Evolutionary conservation across 2,329 filamentous ascomycete species (phyloP), one percentile per base, ranked within the genome.

Genomic region (Pleomassaria siparia): DNA sequence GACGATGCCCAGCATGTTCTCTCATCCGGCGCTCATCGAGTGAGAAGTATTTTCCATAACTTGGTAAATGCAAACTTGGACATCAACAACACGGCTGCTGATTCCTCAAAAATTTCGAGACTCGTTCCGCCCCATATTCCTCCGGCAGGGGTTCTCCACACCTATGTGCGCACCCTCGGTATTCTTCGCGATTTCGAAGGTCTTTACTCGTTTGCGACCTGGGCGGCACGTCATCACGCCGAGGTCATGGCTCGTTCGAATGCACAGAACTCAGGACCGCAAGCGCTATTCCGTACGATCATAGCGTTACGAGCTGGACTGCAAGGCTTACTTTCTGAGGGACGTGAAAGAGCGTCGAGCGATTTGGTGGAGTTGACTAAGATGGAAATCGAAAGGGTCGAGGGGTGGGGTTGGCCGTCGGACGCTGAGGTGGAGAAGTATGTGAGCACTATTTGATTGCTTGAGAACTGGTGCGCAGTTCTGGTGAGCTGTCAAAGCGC

Each of bases 81-180:
- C 9, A 44, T 46, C 16, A 45, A 58, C 35, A 9, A 6, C 29
- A 6, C n/a, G n/a, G n/a, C 44, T 56, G 15, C 29, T 43, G 12
- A 49, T n/a, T n/a, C 9, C 70, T 2, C 50, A 67, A 41, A 13
- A 43, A 48, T 16, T 13, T 10, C 26, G 9, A 7, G 13, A 15
- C 25, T 41, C 8, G 40, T 66, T 7, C 64, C 79, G 2, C 67
- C 77, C 7, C 68, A 74, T 29, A 64, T 73, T 11, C 71, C 84
- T 10, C 65, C 66, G 9, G 76, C 79, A 6, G 68, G 69, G 16
- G 67, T 77, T 29, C 61, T 83, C 1, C 81, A 87, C 56, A 72
- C 74, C 2, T 87, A 88, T 61, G 77, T 90, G 63, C 77, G 84
- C 39, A 77, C 81, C 1, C 72, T 90, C 18, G 86, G 81, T 1